Evolutionary conservation across 129 eudicot genomes (phyloP).

Genomic region (Ambrosia artemisiifolia): DNA sequence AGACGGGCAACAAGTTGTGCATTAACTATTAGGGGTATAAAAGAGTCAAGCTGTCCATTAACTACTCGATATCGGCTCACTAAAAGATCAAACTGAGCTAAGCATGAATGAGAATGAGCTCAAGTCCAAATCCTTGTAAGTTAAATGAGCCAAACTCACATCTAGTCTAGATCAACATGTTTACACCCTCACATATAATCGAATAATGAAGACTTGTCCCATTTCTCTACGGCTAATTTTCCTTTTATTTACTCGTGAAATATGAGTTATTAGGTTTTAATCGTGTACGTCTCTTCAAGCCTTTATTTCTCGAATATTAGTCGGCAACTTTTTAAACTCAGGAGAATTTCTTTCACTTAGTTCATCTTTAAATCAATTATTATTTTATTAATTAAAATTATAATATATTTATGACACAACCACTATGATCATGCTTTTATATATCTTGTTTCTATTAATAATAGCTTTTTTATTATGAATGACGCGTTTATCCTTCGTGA

Average conservation of each 20-base stretch:
- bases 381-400: not conserved
- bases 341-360: constrained; percentile 16
- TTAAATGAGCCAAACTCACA: too few species aligned
- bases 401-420: not conserved
- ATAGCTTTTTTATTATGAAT: not conserved
- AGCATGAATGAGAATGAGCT: too few species aligned
- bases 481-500: not conserved
- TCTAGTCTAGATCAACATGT: too few species aligned
- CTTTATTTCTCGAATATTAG: constrained; percentile 30
- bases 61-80: too few species aligned
- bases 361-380: not conserved
- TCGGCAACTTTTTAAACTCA: constrained; percentile 26
- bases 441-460: not conserved
- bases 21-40: too few species aligned
- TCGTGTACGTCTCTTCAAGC: constrained; percentile 36
- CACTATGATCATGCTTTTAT: not conserved
- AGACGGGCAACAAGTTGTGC: too few species aligned
- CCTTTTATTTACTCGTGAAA: not conserved
- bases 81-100: too few species aligned
- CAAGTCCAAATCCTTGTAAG: too few species aligned
- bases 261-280: constrained; percentile 3
- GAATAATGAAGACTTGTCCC: too few species aligned
- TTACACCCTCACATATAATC: too few species aligned
- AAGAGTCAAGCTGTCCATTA: too few species aligned
- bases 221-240: not conserved